Percentiles rank a stretch among this genome's conserved stretches.
Evolutionary conservation across 2,329 filamentous ascomycete species (phyloP).

Genomic region (Microdochium bolleyi): DNA sequence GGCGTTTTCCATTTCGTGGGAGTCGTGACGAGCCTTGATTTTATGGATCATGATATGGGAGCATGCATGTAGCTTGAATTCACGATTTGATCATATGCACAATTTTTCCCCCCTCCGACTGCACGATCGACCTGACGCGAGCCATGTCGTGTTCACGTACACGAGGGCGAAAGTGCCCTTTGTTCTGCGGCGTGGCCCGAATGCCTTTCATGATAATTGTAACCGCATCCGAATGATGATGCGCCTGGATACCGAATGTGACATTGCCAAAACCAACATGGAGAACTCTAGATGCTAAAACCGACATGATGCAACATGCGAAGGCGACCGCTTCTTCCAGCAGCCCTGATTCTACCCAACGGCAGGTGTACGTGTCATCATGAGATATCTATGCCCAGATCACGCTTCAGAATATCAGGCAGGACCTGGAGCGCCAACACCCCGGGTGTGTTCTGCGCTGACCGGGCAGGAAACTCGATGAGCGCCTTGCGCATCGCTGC

Average conservation of each 20-base stretch:
- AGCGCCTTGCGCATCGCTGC: conserved; percentile 63
- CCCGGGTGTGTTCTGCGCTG: conserved; percentile 36
- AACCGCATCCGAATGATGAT: too few species aligned
- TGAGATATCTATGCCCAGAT: conserved; percentile 38
- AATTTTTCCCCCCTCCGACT: background rate
- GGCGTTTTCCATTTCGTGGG: background rate
- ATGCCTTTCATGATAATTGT: too few species aligned
- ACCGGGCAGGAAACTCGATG: conserved; percentile 60
- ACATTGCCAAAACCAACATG: background rate
- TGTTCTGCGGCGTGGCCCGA: too few species aligned
- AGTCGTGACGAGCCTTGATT: background rate
- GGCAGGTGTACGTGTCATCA: conserved; percentile 2
- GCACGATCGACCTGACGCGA: too few species aligned
- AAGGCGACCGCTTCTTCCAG: background rate
- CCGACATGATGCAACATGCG: background rate
- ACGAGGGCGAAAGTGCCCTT: too few species aligned
- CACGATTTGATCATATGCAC: background rate
- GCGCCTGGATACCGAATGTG: too few species aligned
- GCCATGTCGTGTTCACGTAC: background rate
- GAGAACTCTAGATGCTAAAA: background rate
- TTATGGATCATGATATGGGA: background rate
- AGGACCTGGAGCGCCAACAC: conserved; percentile 44
- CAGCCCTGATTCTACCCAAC: background rate
- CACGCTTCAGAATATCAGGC: conserved; percentile 41
- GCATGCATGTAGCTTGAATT: background rate